A percentile compares a stretch with the other conserved stretches of the same genome.
Conservation (phyloP, 495 filamentous ascomycete species). For the Penicillium parvum region DNA sequence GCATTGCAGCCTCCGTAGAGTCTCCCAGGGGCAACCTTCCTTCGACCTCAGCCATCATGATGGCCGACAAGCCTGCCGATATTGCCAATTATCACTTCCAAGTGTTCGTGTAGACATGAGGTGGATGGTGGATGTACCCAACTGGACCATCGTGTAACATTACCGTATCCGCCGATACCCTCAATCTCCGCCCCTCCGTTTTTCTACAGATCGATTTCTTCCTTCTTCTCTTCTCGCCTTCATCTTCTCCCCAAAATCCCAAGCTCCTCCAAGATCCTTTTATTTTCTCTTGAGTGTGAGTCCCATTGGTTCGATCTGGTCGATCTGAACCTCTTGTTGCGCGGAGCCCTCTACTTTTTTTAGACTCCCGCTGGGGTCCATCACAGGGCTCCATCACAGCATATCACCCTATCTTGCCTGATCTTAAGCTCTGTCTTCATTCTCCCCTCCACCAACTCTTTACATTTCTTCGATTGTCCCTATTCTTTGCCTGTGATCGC, state of each 20-base stretch:
- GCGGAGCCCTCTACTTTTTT: conserved; percentile 17
- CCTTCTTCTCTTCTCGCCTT: conserved; percentile 1
- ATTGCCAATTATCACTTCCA: neutral
- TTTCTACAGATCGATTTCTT: conserved; percentile 23
- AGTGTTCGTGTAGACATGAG: too few relatives aligned
- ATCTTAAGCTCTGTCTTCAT: conserved; percentile 8
- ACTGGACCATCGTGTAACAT: conserved; percentile 10
- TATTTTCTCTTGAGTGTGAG: conserved; percentile 1
- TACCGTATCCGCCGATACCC: conserved; percentile 12
- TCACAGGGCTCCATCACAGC: conserved; percentile 21
- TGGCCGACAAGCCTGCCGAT: neutral
- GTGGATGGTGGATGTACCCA: too few relatives aligned
- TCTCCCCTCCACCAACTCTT: neutral
- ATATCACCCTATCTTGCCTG: conserved; percentile 5
- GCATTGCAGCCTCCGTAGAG: conserved; percentile 3
- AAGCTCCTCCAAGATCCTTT: too few relatives aligned
- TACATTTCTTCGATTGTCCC: conserved; percentile 1
- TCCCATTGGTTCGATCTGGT: conserved; percentile 17
- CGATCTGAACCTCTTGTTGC: conserved; percentile 10
- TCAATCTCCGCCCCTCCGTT: conserved; percentile 12
- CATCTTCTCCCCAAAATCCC: neutral
- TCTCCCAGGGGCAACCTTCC: conserved; percentile 1
- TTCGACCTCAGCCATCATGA: too few relatives aligned
- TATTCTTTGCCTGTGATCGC: conserved; percentile 7
- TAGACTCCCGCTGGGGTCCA: conserved; percentile 30